Base-by-base conservation (phyloP, 2,329 filamentous ascomycete genomes). In the Pseudogymnoascus sp. region DNA sequence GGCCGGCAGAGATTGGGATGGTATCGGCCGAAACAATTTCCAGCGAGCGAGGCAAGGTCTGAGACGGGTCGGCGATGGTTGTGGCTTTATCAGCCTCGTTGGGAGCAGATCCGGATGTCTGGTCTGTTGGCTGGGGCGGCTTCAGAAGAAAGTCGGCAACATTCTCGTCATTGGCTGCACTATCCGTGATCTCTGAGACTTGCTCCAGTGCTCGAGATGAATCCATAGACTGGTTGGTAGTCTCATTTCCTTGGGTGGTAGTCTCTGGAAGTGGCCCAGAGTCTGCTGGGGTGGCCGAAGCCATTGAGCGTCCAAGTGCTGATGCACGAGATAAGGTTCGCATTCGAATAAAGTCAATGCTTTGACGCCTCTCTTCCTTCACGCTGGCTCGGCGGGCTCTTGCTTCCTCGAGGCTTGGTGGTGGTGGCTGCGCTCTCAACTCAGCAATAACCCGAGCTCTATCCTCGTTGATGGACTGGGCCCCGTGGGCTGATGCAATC, bases 361-460 rank as follows among this genome's bases (percentile, higher is more conserved):
- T 62, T 7, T 37, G 37, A 1, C 28, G 19, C 25, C 65, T 60
- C 39, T 64, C 60, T 4, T 64, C 39, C 23, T 66, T 66, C 5
- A 67, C 57, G 14, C 61, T 66, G 3, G 65, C 67, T 14, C 68
- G 64, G 1, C 67, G 67, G 25, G 66, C 36, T 6, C 68, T 63
- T n/a, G 62, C 68, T 61, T 70, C 31, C 10, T 65, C 64, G 2
- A 71, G 65, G 4, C 66, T 66, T 23, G 67, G 21, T n/a, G 65
- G 68, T 6, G 64, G 31, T 4, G 60, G 61, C 0, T 63, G 28
- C 6, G 51, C 51, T 57, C 51, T 57, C 51, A 34, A 57, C 11
- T 57, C n/a, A 4, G 28, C 51, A 57, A 57, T 57, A 19, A 57
- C 51, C 28, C 51, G 16, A 34, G 51, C 51, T 34, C 51, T 19